A percentile compares a stretch with the other conserved stretches of the same genome.
Evolutionary conservation across 2,329 filamentous ascomycete genomes (phyloP).

Genomic region (Calonectria crousiana): DNA sequence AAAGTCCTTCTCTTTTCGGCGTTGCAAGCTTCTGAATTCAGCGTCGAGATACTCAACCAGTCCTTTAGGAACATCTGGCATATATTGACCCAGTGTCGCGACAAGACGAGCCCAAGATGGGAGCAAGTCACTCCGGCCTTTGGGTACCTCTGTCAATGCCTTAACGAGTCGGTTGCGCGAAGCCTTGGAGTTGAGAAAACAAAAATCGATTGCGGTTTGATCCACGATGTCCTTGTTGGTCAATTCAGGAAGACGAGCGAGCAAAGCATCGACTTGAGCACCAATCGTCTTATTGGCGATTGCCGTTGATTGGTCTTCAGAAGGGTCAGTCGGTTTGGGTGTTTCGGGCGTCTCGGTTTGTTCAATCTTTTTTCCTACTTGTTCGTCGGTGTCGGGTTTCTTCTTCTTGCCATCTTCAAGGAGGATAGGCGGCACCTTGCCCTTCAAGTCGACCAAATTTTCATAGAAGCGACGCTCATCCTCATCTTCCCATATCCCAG

Average conservation of each 20-base stretch:
- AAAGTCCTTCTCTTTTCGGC: conserved; percentile 98
- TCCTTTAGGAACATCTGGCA: conserved; percentile 93
- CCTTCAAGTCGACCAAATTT: conserved; percentile 93
- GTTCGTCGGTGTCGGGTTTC: conserved; percentile 84
- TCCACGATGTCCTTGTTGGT: conserved; percentile 93
- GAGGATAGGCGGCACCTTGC: conserved; percentile 93
- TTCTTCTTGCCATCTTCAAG: conserved; percentile 97
- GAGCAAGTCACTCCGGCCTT: conserved; percentile 90
- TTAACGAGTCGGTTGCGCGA: conserved; percentile 95
- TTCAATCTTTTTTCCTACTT: conserved; percentile 81
- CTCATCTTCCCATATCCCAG: conserved; percentile 98
- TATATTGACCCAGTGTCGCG: conserved; percentile 92
- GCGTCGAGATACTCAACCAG: conserved; percentile 93
- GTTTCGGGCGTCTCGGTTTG: conserved; percentile 61
- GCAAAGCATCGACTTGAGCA: conserved; percentile 91
- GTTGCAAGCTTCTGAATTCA: conserved; percentile 95
- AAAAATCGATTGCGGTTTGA: conserved; percentile 94
- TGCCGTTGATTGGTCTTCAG: conserved; percentile 89
- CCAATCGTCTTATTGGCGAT: conserved; percentile 99
- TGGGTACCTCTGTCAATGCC: conserved; percentile 92
- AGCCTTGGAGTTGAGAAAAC: conserved; percentile 97
- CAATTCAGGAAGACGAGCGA: conserved; percentile 89
- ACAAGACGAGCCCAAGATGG: conserved; percentile 93
- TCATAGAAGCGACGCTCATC: conserved; percentile 98
- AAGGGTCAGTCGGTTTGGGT: conserved; percentile 64